Percentiles rank a stretch among this genome's conserved stretches.
Conservation (phyloP, 176 grass and related monocot species). For the Oryza glumipatula region DNA sequence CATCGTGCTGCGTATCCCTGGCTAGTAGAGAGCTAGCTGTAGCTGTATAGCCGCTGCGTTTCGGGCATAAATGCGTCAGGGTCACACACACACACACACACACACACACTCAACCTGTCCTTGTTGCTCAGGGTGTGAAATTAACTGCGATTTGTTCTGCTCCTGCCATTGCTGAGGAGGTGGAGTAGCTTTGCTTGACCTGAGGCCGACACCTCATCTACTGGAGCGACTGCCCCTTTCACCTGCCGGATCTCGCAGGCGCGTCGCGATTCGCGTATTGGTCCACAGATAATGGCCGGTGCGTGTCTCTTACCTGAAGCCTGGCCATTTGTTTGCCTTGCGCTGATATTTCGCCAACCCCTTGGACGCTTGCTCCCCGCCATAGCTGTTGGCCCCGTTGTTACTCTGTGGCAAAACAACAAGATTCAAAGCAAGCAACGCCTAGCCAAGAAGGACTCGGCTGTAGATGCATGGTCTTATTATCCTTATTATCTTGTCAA, state of each 20-base stretch:
- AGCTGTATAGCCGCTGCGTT: conserved; percentile 1
- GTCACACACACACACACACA: neutral
- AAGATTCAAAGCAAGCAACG: neutral
- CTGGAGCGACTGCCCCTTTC: conserved; percentile 2
- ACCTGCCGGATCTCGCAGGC: conserved; percentile 15
- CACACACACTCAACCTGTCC: neutral
- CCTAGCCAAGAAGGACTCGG: neutral
- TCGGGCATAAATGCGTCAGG: conserved; percentile 43
- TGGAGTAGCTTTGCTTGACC: neutral
- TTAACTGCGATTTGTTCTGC: conserved; percentile 28
- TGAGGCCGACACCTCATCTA: conserved; percentile 40
- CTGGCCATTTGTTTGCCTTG: conserved; percentile 8
- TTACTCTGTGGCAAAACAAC: neutral
- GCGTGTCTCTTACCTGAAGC: conserved; percentile 3
- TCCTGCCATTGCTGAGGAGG: conserved; percentile 6
- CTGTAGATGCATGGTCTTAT: neutral
- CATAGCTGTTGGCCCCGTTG: neutral
- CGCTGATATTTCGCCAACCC: conserved; percentile 17
- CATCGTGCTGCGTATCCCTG: conserved; percentile 24
- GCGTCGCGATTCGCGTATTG: conserved; percentile 1
- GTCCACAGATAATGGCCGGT: conserved; percentile 15
- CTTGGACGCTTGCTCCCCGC: conserved; percentile 15
- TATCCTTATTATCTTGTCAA: neutral
- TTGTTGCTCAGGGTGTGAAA: conserved; percentile 9
- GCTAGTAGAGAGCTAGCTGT: neutral